These are phyloP conservation scores for Hyphopichia pseudoburtonii DNA, from an alignment of 1,139 yeast genomes.

Conservation along the genomic window DNA sequence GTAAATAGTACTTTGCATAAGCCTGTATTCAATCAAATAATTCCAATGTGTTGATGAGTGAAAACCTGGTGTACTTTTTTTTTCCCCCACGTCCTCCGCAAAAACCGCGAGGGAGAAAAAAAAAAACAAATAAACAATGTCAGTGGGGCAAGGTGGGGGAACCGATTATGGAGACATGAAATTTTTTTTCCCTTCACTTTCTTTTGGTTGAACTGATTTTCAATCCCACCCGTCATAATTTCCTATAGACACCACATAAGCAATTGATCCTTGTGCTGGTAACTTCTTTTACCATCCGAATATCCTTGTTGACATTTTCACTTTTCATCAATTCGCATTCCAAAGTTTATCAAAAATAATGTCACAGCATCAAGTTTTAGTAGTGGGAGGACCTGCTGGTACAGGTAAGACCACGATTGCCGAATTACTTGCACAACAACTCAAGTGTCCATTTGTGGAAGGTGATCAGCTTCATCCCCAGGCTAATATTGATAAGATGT, in stretches of 20 bases:
- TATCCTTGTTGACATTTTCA: neutral
- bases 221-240: no score
- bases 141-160: neutral
- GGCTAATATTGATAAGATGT: constrained; percentile 79
- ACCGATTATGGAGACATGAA: no score
- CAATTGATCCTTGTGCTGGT: no score
- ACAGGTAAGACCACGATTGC: constrained; percentile 89
- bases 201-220: no score
- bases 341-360: no score
- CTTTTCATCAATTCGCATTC: neutral
- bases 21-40: no score
- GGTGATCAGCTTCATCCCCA: constrained; percentile 82
- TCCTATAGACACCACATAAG: no score
- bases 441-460: constrained; percentile 64
- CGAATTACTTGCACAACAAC: constrained; percentile 41
- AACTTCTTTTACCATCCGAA: no score
- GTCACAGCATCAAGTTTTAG: neutral
- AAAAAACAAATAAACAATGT: neutral
- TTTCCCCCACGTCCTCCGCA: neutral
- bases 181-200: no score
- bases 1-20: no score
- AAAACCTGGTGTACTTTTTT: no score
- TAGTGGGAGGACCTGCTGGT: constrained; percentile 90
- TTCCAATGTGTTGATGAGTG: no score
- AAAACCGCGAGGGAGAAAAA: neutral